phyloP scores from a whole-genome alignment of 805 yeast genomes.

The Metschnikowia corniflorae region DNA sequence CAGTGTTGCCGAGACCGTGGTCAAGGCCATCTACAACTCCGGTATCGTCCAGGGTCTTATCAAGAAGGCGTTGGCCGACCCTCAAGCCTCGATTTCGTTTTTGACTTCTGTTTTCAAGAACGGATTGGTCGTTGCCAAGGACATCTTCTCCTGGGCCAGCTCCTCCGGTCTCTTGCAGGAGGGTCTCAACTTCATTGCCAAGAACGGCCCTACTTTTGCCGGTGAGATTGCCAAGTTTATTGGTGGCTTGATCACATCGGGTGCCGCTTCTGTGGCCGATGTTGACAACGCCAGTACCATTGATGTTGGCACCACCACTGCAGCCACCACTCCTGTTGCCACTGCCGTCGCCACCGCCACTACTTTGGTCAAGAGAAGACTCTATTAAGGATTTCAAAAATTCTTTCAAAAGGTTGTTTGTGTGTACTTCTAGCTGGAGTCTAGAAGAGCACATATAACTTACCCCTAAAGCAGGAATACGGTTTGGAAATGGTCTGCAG shows the following conservation, averaged over 20 bases:
- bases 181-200: conserved; percentile 24
- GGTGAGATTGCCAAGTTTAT: conserved; percentile 26
- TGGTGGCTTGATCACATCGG: conserved; percentile 24
- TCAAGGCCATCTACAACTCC: conserved; percentile 30
- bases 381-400: conserved; percentile 15
- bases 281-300: conserved; percentile 22
- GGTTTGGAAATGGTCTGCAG: too few species aligned
- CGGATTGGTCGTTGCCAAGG: conserved; percentile 33
- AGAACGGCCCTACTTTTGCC: conserved; percentile 26
- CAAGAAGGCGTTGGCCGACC: conserved; percentile 36
- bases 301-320: conserved; percentile 14
- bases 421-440: too few species aligned
- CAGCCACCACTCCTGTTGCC: conserved; percentile 19
- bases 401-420: too few species aligned
- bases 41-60: conserved; percentile 32
- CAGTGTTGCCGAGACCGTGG: conserved; percentile 26
- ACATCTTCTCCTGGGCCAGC: conserved; percentile 37
- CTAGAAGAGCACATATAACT: too few species aligned
- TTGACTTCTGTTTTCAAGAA: conserved; percentile 31
- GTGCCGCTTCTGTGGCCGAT: conserved; percentile 25
- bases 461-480: too few species aligned
- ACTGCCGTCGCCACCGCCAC: conserved; percentile 15
- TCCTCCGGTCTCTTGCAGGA: conserved; percentile 30
- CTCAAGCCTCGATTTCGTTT: conserved; percentile 30
- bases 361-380: conserved; percentile 25